phyloP scores from a whole-genome alignment of 1,284 basidiomycete genomes.

The Ceratobasidium sp. region DNA sequence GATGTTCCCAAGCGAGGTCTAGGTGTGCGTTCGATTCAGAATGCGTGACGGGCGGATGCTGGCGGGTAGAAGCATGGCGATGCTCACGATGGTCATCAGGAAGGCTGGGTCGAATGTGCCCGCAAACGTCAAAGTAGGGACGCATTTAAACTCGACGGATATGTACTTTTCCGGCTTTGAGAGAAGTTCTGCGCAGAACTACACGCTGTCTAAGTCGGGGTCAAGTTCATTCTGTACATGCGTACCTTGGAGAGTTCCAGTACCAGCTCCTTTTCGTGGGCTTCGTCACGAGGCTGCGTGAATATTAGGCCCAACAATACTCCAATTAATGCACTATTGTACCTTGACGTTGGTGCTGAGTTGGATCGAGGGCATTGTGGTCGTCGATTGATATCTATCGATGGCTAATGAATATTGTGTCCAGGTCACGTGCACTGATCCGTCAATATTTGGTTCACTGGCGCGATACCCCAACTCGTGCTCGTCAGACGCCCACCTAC shows the following conservation, averaged over 20 bases:
- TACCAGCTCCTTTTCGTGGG: conserved; percentile 61
- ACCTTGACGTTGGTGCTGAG: conserved; percentile 68
- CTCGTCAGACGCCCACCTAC: not conserved
- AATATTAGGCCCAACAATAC: not conserved
- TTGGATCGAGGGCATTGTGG: conserved; percentile 61
- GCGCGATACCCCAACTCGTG: not conserved
- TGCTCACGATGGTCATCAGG: conserved; percentile 61
- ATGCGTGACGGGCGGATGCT: not conserved
- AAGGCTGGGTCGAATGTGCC: conserved; percentile 70
- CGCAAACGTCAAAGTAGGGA: conserved; percentile 63
- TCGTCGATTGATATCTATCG: not conserved
- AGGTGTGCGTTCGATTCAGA: conserved; percentile 7
- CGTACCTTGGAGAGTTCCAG: conserved; percentile 67
- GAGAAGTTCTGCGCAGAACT: conserved; percentile 61
- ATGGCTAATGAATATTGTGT: too few relatives aligned
- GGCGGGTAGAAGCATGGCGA: not conserved
- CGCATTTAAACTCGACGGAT: conserved; percentile 60
- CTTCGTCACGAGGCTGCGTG: conserved; percentile 47
- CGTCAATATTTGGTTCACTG: conserved; percentile 4
- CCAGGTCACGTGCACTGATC: conserved; percentile 17
- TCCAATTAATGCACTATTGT: conserved; percentile 26
- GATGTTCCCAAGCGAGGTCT: conserved; percentile 66
- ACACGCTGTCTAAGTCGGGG: not conserved
- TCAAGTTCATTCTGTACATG: not conserved
- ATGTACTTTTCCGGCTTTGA: conserved; percentile 64